phyloP scores from a whole-genome alignment of 768 basidiomycete species.

The Calocybe indica region DNA sequence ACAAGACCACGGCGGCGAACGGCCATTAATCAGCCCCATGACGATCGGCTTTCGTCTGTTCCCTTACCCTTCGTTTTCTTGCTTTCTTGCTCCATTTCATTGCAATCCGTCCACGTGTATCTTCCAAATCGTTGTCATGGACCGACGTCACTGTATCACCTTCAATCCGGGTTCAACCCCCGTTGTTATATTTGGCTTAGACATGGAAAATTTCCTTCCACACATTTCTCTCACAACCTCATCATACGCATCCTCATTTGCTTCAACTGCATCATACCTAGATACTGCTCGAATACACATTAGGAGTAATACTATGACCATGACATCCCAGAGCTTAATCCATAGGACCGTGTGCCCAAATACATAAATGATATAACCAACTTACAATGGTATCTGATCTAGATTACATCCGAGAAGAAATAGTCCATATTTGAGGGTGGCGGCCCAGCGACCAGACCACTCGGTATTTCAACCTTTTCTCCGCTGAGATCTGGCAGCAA shows the following conservation, averaged over 20 bases:
- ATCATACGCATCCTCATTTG: constrained; percentile 43
- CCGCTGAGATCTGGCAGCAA: constrained; percentile 67
- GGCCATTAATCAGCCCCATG: constrained; percentile 25
- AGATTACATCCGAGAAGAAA: constrained; percentile 71
- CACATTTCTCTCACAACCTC: constrained; percentile 12
- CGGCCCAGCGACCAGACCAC: constrained; percentile 67
- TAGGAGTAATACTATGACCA: neutral
- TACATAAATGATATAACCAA: no score
- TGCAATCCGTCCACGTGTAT: constrained; percentile 2
- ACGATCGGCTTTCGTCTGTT: constrained; percentile 8
- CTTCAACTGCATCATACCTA: constrained; percentile 39
- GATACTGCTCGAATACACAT: constrained; percentile 12
- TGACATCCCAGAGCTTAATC: no score
- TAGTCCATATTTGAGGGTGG: constrained; percentile 79
- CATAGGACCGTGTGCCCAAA: no score
- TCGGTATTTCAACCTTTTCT: constrained; percentile 86
- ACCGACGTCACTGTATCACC: neutral
- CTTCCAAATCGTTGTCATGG: no score
- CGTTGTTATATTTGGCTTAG: constrained; percentile 34
- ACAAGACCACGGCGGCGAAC: constrained; percentile 31
- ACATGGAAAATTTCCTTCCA: constrained; percentile 8
- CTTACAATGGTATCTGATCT: constrained; percentile 3
- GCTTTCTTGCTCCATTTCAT: constrained; percentile 18
- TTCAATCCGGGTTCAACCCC: constrained; percentile 82
- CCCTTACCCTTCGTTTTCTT: constrained; percentile 7